Evolutionary conservation across 1,284 basidiomycete genomes (phyloP).

Genomic region (Austropuccinia psidii): DNA sequence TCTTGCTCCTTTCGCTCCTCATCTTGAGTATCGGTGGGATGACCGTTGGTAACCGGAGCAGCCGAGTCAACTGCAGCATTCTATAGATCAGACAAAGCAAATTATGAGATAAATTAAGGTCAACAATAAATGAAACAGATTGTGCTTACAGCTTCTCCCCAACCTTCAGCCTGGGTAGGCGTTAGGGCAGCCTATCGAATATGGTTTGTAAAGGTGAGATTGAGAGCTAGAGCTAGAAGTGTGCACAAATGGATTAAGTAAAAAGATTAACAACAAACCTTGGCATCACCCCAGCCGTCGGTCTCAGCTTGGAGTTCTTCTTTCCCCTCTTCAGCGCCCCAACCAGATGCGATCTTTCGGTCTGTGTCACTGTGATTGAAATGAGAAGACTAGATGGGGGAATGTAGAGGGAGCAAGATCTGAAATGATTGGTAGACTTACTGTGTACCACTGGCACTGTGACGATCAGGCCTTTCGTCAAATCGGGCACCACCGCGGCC

Average conservation of each 20-base stretch:
- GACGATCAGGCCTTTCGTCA: constrained; percentile 33
- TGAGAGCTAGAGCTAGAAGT: neutral
- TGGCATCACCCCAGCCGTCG: constrained; percentile 33
- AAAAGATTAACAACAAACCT: neutral
- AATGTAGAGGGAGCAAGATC: neutral
- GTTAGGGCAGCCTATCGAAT: constrained; percentile 13
- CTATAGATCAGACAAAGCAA: neutral
- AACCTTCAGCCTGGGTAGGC: constrained; percentile 15
- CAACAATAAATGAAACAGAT: neutral
- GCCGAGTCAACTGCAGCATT: neutral
- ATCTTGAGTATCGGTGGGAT: neutral
- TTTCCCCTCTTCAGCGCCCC: constrained; percentile 36
- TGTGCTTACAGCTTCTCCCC: constrained; percentile 15
- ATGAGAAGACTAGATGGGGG: neutral
- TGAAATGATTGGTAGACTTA: neutral
- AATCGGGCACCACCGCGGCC: constrained; percentile 24
- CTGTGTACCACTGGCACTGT: constrained; percentile 33
- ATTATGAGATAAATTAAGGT: neutral
- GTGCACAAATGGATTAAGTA: neutral
- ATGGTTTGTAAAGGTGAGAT: neutral
- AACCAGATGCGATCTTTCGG: constrained; percentile 34
- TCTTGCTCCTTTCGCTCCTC: constrained; percentile 12
- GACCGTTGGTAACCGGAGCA: constrained; percentile 23
- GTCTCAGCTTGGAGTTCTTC: constrained; percentile 35
- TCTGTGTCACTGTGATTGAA: constrained; percentile 13